phyloP scores from a whole-genome alignment of 805 yeast species.

The Saccharomycopsis fodiens region DNA sequence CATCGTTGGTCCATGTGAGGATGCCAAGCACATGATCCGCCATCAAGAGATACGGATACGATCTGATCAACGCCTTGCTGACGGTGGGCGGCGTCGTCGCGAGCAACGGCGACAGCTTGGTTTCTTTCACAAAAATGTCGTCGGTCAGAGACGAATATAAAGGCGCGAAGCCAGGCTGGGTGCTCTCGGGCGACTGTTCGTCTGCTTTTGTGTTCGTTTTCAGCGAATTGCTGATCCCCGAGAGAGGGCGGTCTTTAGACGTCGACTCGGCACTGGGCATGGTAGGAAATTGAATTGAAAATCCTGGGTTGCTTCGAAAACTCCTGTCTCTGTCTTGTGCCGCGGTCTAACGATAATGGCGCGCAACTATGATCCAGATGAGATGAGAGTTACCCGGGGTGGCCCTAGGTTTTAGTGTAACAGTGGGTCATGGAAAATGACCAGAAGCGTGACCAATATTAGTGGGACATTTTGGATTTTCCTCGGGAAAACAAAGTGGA shows the following conservation, averaged over 20 bases:
- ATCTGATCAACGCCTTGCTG: conserved; percentile 69
- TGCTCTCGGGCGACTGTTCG: conserved; percentile 1
- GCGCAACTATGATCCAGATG: not conserved
- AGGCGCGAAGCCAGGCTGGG: conserved; percentile 14
- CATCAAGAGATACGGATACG: conserved; percentile 78
- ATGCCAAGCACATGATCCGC: conserved; percentile 64
- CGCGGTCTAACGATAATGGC: not conserved
- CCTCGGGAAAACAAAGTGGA: no score
- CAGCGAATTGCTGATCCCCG: not conserved
- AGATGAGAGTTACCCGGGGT: conserved; percentile 3
- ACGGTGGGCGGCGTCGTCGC: conserved; percentile 89
- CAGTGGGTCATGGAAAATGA: not conserved
- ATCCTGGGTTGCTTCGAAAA: no score
- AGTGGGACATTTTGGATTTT: no score
- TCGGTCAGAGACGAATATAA: conserved; percentile 18
- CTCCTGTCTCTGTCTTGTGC: not conserved
- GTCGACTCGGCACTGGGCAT: no score
- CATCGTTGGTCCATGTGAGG: conserved; percentile 88
- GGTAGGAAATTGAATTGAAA: no score
- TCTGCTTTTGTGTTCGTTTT: not conserved
- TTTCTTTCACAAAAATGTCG: conserved; percentile 19
- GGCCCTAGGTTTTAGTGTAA: not conserved
- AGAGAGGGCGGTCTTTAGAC: not conserved
- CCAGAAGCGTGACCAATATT: no score
- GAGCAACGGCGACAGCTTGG: conserved; percentile 68